Evolutionary conservation across 2,329 filamentous ascomycete species (phyloP).

Genomic region (Peltaster fructicola): DNA sequence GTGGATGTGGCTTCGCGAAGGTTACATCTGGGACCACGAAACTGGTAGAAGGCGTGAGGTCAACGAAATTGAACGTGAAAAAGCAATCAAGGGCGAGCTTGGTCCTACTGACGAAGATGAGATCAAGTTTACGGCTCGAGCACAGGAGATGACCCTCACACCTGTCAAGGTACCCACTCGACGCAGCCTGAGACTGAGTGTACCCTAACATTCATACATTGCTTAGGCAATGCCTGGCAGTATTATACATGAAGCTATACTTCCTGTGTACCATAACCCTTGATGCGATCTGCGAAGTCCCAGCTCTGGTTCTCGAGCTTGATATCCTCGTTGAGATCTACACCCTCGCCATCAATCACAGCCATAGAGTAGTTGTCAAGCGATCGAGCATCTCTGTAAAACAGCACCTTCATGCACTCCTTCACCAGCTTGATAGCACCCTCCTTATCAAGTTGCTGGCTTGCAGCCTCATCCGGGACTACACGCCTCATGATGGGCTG

Average conservation of each 20-base stretch:
- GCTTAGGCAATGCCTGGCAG: no score
- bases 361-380: slow-evolving; percentile 84
- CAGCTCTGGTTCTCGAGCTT: slow-evolving; percentile 91
- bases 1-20: slow-evolving; percentile 86
- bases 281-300: slow-evolving; percentile 91
- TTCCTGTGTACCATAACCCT: slow-evolving; percentile 78
- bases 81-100: slow-evolving; percentile 41
- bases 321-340: slow-evolving; percentile 69
- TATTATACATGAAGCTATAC: slow-evolving; percentile 11
- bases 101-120: slow-evolving; percentile 18
- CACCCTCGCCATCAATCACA: slow-evolving; percentile 67
- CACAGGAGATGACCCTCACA: slow-evolving; percentile 7
- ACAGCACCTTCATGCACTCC: slow-evolving; percentile 97
- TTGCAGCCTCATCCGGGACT: slow-evolving; percentile 68
- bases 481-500: slow-evolving; percentile 75
- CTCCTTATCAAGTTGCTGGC: slow-evolving; percentile 54
- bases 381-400: slow-evolving; percentile 89
- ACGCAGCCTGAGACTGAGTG: no score
- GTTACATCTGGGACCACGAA: slow-evolving; percentile 60
- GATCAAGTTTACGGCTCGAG: slow-evolving; percentile 11
- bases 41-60: slow-evolving; percentile 47
- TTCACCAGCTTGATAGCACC: slow-evolving; percentile 64
- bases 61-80: slow-evolving; percentile 33
- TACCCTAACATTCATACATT: no score
- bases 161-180: slow-evolving; percentile 5